phyloP scores from a whole-genome alignment of 2,329 filamentous ascomycete genomes.

The Hymenoscyphus albidus region DNA sequence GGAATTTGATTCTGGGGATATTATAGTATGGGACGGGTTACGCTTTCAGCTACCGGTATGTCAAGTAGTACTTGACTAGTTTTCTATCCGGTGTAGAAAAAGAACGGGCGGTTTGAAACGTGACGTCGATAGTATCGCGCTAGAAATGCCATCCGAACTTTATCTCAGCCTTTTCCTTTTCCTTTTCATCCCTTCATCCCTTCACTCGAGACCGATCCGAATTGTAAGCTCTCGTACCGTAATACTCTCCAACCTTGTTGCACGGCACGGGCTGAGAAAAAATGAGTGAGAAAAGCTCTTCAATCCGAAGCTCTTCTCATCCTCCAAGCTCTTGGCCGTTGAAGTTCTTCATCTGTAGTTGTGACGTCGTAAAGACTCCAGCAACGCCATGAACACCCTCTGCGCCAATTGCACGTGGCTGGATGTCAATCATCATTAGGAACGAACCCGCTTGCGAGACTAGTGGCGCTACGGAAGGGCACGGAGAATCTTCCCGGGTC shows the following conservation, averaged over 20 bases:
- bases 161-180: not conserved
- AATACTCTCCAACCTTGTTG: not conserved
- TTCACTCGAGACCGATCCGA: not conserved
- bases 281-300: not conserved
- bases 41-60: not conserved
- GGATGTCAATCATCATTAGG: not conserved
- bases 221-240: not conserved
- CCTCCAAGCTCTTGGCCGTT: not conserved
- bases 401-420: slow-evolving; percentile 1
- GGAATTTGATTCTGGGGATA: not conserved
- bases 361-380: not conserved
- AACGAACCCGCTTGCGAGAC: not conserved
- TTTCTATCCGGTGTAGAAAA: not conserved
- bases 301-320: not conserved
- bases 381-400: not conserved
- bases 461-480: not conserved
- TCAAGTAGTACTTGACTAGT: not conserved
- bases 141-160: not conserved
- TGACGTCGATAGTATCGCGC: not conserved
- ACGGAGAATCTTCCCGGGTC: not conserved
- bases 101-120: not conserved
- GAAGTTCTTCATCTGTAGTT: not conserved
- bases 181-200: not conserved
- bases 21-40: not conserved
- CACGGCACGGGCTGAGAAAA: not conserved